Evolutionary conservation across 1,284 basidiomycete species (phyloP).

Genomic region (Laetiporus sulphureus): DNA sequence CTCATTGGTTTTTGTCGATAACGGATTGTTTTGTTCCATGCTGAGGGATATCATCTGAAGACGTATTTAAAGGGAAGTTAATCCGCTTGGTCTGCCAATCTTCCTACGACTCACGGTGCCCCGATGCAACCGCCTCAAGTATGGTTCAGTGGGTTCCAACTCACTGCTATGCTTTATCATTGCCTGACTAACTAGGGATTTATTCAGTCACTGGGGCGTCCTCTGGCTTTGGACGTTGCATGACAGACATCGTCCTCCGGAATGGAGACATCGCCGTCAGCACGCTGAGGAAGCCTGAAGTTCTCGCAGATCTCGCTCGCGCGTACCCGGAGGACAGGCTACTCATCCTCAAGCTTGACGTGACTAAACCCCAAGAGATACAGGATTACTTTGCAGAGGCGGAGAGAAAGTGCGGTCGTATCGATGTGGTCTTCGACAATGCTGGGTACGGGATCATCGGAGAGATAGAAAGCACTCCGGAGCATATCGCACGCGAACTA

Average conservation of each 20-base stretch:
- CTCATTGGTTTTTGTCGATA: too few relatives aligned
- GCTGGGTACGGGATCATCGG: conserved; percentile 9
- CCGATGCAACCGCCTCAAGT: too few relatives aligned
- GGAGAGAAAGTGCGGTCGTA: conserved; percentile 10
- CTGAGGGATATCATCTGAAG: too few relatives aligned
- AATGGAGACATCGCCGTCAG: conserved; percentile 13
- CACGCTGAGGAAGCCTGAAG: conserved; percentile 11
- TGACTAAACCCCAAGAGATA: conserved; percentile 8
- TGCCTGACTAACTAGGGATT: too few relatives aligned
- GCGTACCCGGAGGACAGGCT: conserved; percentile 11
- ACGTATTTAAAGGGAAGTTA: too few relatives aligned
- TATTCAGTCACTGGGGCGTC: conserved; percentile 20
- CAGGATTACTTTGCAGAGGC: conserved; percentile 7
- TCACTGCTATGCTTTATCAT: too few relatives aligned
- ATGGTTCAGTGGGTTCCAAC: too few relatives aligned
- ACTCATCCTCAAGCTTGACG: conserved; percentile 14
- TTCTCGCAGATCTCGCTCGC: conserved; percentile 9
- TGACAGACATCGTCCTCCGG: conserved; percentile 9
- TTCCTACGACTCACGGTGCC: too few relatives aligned
- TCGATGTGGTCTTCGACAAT: conserved; percentile 19
- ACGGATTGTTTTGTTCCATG: too few relatives aligned
- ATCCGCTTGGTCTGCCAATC: too few relatives aligned
- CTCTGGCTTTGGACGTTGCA: conserved; percentile 11
- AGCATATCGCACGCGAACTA: conserved; percentile 13
- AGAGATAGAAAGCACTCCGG: conserved; percentile 17